Evolutionary conservation across 1,139 yeast species (phyloP), one percentile per base, ranked within the genome.

Genomic region (Candida buenavistaensis): DNA sequence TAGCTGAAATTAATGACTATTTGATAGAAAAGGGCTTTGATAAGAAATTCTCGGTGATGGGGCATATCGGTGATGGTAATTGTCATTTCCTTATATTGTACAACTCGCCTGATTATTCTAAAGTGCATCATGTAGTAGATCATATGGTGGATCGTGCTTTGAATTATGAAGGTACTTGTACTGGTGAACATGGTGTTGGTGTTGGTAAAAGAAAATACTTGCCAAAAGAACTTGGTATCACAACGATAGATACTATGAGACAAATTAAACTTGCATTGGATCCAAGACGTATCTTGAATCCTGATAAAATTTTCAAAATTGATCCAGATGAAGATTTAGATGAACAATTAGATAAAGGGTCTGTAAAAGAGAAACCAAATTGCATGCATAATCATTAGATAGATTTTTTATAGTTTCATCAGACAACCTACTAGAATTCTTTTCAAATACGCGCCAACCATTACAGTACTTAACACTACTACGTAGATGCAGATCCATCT

Each of bases 41-140:
- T 13, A 45, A 55, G 24, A 58, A 59, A 36, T 73, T 69, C 34
- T 71, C 80, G 4, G 69, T 75, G 4, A 61, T 78, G 64, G 83
- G 82, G 2, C 83, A 78, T 50, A 74, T 78, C 37, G 83, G 83
- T 6, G 83, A 78, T 49, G 84, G 83, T 3, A 78, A 78, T 51
- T 76, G 80, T 54, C 83, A 78, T 47, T 72, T 75, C 33, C 56
- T 75, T 39, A 48, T 78, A 20, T 45, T 78, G 20, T 75, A 71
- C 55, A 75, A 75, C 49, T 56, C 67, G 26, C 59, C 62, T 23
- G 74, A 70, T 44, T 65, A 68, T 40, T 50, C 35, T 2, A 55
- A 58, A 34, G 64, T 59, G 4, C 64, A 69, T 43, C 50, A 45
- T 8, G 54, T 64, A 24, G 73, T 75, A 24, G 75, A 74, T 42